A percentile compares a stretch with the other conserved stretches of the same genome.
phyloP scores from a whole-genome alignment of 2,329 filamentous ascomycete species.

The Talaromyces piceae region DNA sequence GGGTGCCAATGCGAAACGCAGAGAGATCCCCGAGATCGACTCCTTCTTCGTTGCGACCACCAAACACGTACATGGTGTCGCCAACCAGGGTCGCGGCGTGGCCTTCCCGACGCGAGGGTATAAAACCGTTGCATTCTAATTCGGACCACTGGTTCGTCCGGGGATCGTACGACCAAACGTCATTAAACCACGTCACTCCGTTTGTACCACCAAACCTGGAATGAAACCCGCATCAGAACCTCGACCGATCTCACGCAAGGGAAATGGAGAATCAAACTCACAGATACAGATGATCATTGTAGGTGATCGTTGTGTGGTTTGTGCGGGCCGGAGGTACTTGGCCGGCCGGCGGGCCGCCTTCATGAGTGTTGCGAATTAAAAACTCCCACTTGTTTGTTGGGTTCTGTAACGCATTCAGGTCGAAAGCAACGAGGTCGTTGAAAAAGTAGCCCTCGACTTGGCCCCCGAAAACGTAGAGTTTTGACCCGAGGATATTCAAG shows the following conservation, averaged over 20 bases:
- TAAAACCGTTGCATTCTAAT: slow-evolving; percentile 94
- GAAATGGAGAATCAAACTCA: slow-evolving; percentile 41
- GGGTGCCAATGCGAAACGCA: slow-evolving; percentile 71
- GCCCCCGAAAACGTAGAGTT: slow-evolving; percentile 94
- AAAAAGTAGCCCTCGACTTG: slow-evolving; percentile 98
- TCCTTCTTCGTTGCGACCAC: slow-evolving; percentile 88
- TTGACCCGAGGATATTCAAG: slow-evolving; percentile 90
- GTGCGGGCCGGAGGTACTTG: slow-evolving; percentile 80
- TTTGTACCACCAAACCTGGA: slow-evolving; percentile 92
- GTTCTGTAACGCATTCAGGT: slow-evolving; percentile 88
- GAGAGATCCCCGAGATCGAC: slow-evolving; percentile 87
- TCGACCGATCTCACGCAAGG: not conserved
- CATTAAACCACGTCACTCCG: slow-evolving; percentile 95
- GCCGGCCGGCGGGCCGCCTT: slow-evolving; percentile 49
- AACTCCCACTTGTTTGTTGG: slow-evolving; percentile 91
- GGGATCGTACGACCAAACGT: slow-evolving; percentile 95
- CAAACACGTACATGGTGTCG: slow-evolving; percentile 99
- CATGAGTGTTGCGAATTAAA: slow-evolving; percentile 66
- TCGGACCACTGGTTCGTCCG: slow-evolving; percentile 74
- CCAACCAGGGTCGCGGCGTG: slow-evolving; percentile 90
- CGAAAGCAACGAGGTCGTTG: slow-evolving; percentile 93
- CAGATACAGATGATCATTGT: slow-evolving; percentile 89
- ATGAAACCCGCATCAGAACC: not conserved
- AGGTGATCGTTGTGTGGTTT: slow-evolving; percentile 88
- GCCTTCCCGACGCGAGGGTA: slow-evolving; percentile 85